Evolutionary conservation across 306 rosid species (phyloP).

Genomic region (Glycyrrhiza uralensis): DNA sequence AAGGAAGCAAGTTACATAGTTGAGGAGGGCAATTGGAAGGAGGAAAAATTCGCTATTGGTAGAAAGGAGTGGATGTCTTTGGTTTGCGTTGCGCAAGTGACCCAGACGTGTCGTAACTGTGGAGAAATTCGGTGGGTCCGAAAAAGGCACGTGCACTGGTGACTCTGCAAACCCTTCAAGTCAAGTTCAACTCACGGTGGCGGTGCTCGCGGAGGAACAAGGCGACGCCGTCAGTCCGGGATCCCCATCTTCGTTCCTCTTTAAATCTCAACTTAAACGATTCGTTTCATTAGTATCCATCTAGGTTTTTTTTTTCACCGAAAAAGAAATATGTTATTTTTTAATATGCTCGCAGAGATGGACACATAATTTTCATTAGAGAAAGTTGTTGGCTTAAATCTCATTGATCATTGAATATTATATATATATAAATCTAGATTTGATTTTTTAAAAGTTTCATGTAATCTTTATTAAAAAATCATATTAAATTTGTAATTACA

Average conservation of each 20-base stretch:
- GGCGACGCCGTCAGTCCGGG: background rate
- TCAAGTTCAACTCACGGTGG: background rate
- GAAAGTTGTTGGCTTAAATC: too few species aligned
- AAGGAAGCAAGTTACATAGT: background rate
- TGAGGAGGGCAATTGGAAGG: background rate
- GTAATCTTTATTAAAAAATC: too few species aligned
- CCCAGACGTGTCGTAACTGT: background rate
- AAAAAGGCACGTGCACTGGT: background rate
- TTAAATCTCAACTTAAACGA: conserved; percentile 11
- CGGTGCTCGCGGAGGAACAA: background rate
- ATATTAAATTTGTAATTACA: too few species aligned
- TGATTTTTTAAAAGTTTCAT: too few species aligned
- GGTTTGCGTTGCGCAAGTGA: background rate
- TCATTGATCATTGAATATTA: too few species aligned
- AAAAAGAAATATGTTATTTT: too few species aligned
- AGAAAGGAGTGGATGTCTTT: background rate
- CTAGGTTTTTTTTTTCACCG: background rate
- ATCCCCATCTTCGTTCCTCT: background rate
- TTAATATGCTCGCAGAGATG: too few species aligned
- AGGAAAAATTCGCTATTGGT: background rate
- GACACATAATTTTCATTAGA: too few species aligned
- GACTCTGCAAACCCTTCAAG: background rate
- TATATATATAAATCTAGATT: too few species aligned
- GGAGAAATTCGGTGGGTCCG: background rate
- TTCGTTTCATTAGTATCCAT: conserved; percentile 20